These are phyloP conservation scores for Sisymbrium irio DNA, from an alignment of 345 rosid species.

Conservation along the genomic window DNA sequence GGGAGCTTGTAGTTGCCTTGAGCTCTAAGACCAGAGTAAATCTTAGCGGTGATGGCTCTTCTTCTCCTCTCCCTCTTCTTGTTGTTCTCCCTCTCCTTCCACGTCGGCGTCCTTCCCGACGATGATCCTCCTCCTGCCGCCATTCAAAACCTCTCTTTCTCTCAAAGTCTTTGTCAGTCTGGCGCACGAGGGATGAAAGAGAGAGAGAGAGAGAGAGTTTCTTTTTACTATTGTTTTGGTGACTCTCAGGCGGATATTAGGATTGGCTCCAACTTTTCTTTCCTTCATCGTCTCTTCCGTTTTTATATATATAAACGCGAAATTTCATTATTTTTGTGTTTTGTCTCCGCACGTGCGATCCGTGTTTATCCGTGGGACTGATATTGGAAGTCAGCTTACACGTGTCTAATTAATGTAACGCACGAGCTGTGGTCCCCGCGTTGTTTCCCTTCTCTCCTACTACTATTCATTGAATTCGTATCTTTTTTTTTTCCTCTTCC, in stretches of 20 bases:
- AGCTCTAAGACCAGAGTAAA: conserved; percentile 79
- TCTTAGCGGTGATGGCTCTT: conserved; percentile 93
- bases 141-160: conserved; percentile 43
- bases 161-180: conserved; percentile 22
- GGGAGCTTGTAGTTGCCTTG: conserved; percentile 89
- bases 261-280: conserved; percentile 29
- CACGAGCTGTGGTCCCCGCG: conserved; percentile 37
- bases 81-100: conserved; percentile 96
- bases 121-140: conserved; percentile 48
- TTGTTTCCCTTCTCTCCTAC: conserved; percentile 13
- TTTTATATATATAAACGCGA: background rate
- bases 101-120: conserved; percentile 76
- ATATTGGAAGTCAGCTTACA: conserved; percentile 29
- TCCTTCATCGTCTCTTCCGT: background rate
- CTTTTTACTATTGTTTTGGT: background rate
- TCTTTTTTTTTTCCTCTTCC: background rate
- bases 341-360: conserved; percentile 34
- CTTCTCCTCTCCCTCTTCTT: conserved; percentile 89
- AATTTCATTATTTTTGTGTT: background rate
- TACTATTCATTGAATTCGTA: conserved; percentile 26
- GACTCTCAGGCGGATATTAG: conserved; percentile 28
- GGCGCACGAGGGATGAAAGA: conserved; percentile 26
- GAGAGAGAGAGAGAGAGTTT: background rate
- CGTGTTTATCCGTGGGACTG: conserved; percentile 19
- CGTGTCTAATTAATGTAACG: conserved; percentile 33